phyloP scores from a whole-genome alignment of 352 stramenopile species.

The Globisporangium recalcitrans region DNA sequence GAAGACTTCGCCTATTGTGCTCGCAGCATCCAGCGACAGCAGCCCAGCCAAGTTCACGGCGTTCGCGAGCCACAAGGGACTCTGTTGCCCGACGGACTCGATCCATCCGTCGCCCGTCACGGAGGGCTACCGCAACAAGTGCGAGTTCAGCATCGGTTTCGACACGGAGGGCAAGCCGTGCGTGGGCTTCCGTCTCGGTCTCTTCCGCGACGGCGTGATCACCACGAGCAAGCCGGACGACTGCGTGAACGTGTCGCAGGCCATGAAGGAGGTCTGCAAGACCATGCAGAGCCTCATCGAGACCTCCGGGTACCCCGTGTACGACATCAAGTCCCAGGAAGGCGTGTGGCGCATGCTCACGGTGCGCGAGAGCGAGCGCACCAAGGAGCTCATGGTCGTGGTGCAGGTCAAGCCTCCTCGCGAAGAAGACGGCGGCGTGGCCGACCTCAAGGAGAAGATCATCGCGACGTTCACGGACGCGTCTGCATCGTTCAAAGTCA shows the following conservation, averaged over 20 bases:
- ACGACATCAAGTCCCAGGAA: conserved; percentile 59
- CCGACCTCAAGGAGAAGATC: conserved; percentile 39
- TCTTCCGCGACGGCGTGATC: conserved; percentile 77
- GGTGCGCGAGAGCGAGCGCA: conserved; percentile 60
- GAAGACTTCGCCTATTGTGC: conserved; percentile 27
- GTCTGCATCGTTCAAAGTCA: conserved; percentile 48
- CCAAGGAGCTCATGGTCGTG: conserved; percentile 73
- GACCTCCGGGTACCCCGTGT: conserved; percentile 53
- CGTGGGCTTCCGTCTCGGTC: conserved; percentile 82
- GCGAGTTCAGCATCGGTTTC: conserved; percentile 94
- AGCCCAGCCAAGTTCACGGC: conserved; percentile 27
- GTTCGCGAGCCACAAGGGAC: conserved; percentile 76
- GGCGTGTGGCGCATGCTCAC: conserved; percentile 80
- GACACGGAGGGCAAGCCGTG: conserved; percentile 69
- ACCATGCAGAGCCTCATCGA: conserved; percentile 62
- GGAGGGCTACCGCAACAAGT: conserved; percentile 96
- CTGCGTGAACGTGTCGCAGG: conserved; percentile 71
- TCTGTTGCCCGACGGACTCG: conserved; percentile 83
- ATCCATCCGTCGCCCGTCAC: conserved; percentile 81
- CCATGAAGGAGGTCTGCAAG: conserved; percentile 79
- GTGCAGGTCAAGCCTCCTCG: conserved; percentile 59
- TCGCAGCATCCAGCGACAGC: conserved; percentile 7
- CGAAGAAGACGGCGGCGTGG: conserved; percentile 28
- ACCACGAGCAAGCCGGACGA: conserved; percentile 59
- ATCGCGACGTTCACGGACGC: conserved; percentile 39